A percentile compares a stretch with the other conserved stretches of the same genome.
phyloP scores from a whole-genome alignment of 2,329 filamentous ascomycete genomes.

The Pyrenochaeta sp. region DNA sequence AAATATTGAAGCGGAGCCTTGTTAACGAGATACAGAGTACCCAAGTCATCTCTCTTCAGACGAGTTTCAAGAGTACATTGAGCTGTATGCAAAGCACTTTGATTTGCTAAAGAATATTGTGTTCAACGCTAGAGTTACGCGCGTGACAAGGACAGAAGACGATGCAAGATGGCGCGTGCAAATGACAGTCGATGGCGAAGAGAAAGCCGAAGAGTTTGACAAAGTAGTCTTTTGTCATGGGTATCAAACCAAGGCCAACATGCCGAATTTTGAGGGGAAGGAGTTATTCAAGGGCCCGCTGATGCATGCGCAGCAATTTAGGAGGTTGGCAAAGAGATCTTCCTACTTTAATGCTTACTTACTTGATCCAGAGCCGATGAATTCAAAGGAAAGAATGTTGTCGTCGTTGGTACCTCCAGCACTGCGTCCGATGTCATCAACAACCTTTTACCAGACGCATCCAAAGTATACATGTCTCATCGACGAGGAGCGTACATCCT shows the following conservation, averaged over 20 bases:
- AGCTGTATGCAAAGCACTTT: constrained; percentile 52
- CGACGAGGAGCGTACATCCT: constrained; percentile 50
- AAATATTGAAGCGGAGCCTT: too few relatives aligned
- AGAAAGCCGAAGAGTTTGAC: constrained; percentile 34
- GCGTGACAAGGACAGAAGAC: constrained; percentile 36
- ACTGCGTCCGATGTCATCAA: constrained; percentile 49
- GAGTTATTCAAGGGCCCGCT: constrained; percentile 50
- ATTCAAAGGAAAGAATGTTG: constrained; percentile 53
- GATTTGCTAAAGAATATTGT: constrained; percentile 45
- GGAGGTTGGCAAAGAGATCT: constrained; percentile 8
- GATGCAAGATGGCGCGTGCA: constrained; percentile 43
- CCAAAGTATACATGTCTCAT: constrained; percentile 54
- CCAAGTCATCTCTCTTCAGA: constrained; percentile 25
- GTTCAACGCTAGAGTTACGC: constrained; percentile 42
- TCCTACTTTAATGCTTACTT: background rate
- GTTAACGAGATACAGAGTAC: constrained; percentile 8
- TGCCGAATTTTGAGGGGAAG: constrained; percentile 47
- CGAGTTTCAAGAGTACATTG: constrained; percentile 50
- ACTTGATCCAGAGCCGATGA: constrained; percentile 29
- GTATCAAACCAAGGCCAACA: constrained; percentile 44
- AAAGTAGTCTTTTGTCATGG: constrained; percentile 47
- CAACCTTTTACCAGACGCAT: constrained; percentile 43
- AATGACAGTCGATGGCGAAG: constrained; percentile 29
- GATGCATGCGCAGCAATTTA: constrained; percentile 43
- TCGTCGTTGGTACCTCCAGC: constrained; percentile 55